Evolutionary conservation across 768 basidiomycete genomes (phyloP).

Genomic region (Hirschioporus abietinus): DNA sequence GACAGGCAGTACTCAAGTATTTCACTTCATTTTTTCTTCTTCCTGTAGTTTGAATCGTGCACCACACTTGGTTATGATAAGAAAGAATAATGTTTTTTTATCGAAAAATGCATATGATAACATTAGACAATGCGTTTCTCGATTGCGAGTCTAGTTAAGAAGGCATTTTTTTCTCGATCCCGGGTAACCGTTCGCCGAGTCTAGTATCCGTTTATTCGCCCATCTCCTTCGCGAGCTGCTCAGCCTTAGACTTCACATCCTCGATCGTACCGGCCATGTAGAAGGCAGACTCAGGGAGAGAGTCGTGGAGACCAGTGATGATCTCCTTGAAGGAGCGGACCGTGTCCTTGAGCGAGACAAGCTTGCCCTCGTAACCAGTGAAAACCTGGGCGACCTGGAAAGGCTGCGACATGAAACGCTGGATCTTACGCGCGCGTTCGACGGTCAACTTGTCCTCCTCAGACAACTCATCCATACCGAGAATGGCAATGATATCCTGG

Average conservation of each 20-base stretch:
- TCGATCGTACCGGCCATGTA: constrained; percentile 98
- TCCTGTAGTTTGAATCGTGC: too few species aligned
- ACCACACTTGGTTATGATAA: background rate
- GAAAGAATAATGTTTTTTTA: background rate
- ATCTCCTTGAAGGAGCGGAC: constrained; percentile 98
- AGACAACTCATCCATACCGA: constrained; percentile 99
- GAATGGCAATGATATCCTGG: constrained; percentile 99
- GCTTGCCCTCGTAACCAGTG: constrained; percentile 98
- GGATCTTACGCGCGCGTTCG: constrained; percentile 97
- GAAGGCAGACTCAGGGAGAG: constrained; percentile 93
- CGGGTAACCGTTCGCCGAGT: background rate
- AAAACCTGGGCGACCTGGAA: constrained; percentile 99
- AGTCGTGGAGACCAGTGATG: constrained; percentile 82
- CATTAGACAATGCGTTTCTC: constrained; percentile 5
- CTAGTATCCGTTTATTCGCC: constrained; percentile 27
- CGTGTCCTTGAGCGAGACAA: constrained; percentile 95
- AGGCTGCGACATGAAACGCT: constrained; percentile 99
- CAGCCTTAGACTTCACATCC: constrained; percentile 96
- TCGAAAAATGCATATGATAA: constrained; percentile 4
- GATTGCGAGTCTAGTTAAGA: background rate
- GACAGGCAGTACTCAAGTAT: background rate
- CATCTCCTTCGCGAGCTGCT: constrained; percentile 95
- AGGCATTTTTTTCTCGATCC: background rate
- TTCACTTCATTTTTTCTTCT: background rate
- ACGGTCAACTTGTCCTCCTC: constrained; percentile 99